Conservation (phyloP, 345 rosid genomes). For the Dipteronia sinensis region DNA sequence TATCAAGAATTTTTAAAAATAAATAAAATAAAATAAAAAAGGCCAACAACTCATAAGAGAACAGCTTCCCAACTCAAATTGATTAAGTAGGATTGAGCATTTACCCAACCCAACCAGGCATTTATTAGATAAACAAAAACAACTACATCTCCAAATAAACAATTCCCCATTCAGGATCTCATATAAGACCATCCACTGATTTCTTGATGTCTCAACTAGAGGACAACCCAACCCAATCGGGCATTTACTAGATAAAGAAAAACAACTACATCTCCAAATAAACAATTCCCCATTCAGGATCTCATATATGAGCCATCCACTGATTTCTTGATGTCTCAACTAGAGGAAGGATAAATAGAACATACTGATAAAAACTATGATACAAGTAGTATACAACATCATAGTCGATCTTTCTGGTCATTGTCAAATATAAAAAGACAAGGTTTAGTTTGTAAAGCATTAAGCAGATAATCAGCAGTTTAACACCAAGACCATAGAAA, state of each 20-base stretch:
- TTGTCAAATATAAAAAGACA: background rate
- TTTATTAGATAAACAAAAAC: background rate
- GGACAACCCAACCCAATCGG: background rate
- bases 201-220: background rate
- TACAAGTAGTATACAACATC: background rate
- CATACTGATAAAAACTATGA: background rate
- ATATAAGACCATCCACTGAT: background rate
- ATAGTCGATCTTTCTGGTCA: background rate
- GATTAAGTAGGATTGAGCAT: too few species aligned
- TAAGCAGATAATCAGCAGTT: background rate
- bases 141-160: slow-evolving; percentile 5
- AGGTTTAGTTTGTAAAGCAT: background rate
- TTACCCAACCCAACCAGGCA: too few species aligned
- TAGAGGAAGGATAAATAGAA: background rate
- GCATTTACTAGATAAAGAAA: background rate
- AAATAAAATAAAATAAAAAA: background rate
- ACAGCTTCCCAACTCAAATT: background rate
- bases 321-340: background rate
- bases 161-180: background rate
- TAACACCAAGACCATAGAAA: background rate
- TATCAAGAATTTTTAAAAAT: background rate
- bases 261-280: slow-evolving; percentile 1
- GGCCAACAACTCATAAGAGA: background rate
- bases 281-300: background rate
- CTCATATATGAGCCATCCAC: background rate